phyloP scores from a whole-genome alignment of 768 basidiomycete species.

The Naganishia antarctica region DNA sequence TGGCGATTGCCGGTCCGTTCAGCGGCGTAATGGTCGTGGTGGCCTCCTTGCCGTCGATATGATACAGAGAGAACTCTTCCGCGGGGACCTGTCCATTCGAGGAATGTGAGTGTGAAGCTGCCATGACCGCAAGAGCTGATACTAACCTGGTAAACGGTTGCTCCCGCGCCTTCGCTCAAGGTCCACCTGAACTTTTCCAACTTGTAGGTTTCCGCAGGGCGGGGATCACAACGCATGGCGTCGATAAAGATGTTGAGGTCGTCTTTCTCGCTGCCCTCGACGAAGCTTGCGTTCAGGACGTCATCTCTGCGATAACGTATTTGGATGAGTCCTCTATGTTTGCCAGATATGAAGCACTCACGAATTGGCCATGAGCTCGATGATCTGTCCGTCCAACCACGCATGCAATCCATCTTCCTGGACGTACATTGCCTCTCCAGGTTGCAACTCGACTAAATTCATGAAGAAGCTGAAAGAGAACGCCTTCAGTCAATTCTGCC shows the following conservation, averaged over 20 bases:
- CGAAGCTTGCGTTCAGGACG: conserved; percentile 43
- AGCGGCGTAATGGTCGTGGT: conserved; percentile 30
- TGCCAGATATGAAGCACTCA: background rate
- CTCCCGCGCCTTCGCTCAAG: conserved; percentile 20
- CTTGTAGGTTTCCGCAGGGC: conserved; percentile 27
- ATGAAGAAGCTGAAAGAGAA: conserved; percentile 63
- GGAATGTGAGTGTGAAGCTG: conserved; percentile 25
- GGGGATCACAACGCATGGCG: conserved; percentile 34
- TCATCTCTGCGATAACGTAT: conserved; percentile 40
- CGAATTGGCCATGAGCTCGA: conserved; percentile 92
- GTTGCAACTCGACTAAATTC: conserved; percentile 71
- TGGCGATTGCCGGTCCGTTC: conserved; percentile 36
- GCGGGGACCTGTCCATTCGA: conserved; percentile 38
- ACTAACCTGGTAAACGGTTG: conserved; percentile 27
- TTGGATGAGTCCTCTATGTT: too few relatives aligned
- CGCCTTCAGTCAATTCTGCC: conserved; percentile 42
- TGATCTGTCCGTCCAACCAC: conserved; percentile 88
- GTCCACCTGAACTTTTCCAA: conserved; percentile 14
- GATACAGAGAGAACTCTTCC: conserved; percentile 42
- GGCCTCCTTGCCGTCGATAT: conserved; percentile 26
- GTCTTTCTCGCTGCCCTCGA: conserved; percentile 35
- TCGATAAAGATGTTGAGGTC: conserved; percentile 33
- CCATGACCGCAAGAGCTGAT: conserved; percentile 21
- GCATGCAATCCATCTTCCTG: conserved; percentile 95
- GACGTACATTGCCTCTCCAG: conserved; percentile 88